Evolutionary conservation across 2,329 filamentous ascomycete genomes (phyloP).

Genomic region (Ascochyta koolunga): DNA sequence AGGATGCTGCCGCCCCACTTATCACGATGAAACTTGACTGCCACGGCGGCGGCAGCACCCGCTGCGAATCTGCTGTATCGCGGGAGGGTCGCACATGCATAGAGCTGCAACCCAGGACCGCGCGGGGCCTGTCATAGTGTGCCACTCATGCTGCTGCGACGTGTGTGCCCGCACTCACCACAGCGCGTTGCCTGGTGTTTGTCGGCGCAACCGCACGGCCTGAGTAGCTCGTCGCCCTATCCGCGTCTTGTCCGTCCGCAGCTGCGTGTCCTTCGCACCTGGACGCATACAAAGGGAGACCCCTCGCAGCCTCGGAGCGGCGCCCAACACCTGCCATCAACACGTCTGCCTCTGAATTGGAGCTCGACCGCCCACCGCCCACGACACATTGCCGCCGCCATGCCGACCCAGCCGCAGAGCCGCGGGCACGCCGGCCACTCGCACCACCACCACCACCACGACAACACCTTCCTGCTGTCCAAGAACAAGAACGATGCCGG

Average conservation of each 20-base stretch:
- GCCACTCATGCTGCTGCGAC: constrained; percentile 39
- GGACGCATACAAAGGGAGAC: constrained; percentile 30
- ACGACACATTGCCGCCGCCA: constrained; percentile 38
- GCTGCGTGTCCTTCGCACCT: constrained; percentile 42
- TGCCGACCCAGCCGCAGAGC: constrained; percentile 36
- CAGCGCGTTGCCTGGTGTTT: constrained; percentile 32
- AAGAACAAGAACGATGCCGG: constrained; percentile 88
- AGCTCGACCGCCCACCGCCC: constrained; percentile 40
- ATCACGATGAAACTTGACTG: neutral
- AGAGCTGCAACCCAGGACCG: constrained; percentile 25
- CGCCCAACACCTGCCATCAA: constrained; percentile 15
- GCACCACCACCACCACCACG: constrained; percentile 79
- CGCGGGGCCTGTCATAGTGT: constrained; percentile 11
- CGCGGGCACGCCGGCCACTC: constrained; percentile 53
- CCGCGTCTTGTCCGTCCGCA: constrained; percentile 17
- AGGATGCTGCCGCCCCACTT: constrained; percentile 7
- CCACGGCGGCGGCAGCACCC: too few relatives aligned
- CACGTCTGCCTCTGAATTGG: constrained; percentile 36
- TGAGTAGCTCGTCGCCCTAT: constrained; percentile 15
- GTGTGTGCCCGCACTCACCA: constrained; percentile 26
- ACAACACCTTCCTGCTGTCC: constrained; percentile 82
- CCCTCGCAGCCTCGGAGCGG: neutral
- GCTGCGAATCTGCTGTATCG: neutral
- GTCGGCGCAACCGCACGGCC: constrained; percentile 24
- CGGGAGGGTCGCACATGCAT: constrained; percentile 13